Percentiles rank a stretch among this genome's conserved stretches.
phyloP scores from a whole-genome alignment of 768 basidiomycete genomes.

The Pleurotus salmoneostramineus region DNA sequence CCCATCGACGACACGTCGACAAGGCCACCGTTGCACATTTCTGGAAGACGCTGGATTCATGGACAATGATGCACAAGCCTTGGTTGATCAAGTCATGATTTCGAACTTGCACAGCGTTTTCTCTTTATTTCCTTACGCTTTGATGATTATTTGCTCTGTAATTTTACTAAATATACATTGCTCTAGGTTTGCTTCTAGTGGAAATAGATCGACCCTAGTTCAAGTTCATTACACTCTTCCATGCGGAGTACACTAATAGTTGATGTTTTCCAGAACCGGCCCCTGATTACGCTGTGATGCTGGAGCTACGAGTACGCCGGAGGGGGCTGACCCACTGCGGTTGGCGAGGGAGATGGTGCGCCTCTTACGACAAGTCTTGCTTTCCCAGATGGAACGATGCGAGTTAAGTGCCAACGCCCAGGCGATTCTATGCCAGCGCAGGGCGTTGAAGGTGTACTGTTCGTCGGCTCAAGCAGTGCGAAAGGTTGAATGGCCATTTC shows the following conservation, averaged over 20 bases:
- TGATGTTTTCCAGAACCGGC: too few species aligned
- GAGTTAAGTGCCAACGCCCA: neutral
- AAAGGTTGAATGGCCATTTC: too few species aligned
- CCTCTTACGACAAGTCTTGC: neutral
- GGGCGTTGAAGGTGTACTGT: too few species aligned
- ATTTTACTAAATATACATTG: neutral
- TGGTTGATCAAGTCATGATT: conserved; percentile 51
- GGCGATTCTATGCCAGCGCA: too few species aligned
- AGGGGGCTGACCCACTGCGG: neutral
- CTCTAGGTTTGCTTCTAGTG: too few species aligned
- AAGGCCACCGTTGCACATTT: conserved; percentile 94
- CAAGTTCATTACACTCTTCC: too few species aligned
- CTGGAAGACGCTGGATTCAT: conserved; percentile 88
- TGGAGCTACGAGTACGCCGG: neutral
- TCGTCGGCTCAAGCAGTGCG: too few species aligned
- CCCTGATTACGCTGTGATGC: too few species aligned
- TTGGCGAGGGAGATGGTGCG: neutral
- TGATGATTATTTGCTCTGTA: neutral
- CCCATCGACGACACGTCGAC: conserved; percentile 85
- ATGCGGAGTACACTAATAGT: too few species aligned
- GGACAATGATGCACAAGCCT: conserved; percentile 79
- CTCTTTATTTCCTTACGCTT: neutral
- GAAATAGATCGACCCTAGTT: too few species aligned
- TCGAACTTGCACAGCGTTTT: neutral
- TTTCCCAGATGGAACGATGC: neutral